These are phyloP conservation scores for Candida railenensis DNA, from an alignment of 805 yeast genomes.

Conservation along the genomic window DNA sequence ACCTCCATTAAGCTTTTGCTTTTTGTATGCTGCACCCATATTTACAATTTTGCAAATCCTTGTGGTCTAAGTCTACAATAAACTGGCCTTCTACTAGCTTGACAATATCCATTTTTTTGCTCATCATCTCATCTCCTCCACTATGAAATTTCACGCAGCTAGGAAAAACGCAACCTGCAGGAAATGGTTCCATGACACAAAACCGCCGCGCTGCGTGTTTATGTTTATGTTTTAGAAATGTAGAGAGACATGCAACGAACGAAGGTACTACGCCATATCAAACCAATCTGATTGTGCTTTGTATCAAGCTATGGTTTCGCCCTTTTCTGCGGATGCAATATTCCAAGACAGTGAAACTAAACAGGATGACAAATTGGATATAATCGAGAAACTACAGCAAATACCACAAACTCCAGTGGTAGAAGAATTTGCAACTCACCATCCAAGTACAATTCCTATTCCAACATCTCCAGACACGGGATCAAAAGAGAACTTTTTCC, in stretches of 20 bases:
- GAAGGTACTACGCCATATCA: background rate
- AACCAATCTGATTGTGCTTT: no score
- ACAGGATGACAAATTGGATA: background rate
- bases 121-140: background rate
- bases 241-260: background rate
- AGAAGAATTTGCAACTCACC: background rate
- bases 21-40: constrained; percentile 21
- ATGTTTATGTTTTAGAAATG: constrained; percentile 1
- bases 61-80: no score
- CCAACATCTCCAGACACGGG: background rate
- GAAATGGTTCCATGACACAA: background rate
- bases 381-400: background rate
- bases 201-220: background rate
- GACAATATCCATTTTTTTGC: background rate
- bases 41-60: background rate
- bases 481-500: background rate
- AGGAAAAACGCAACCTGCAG: no score
- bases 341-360: constrained; percentile 1
- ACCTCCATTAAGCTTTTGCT: constrained; percentile 17
- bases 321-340: background rate
- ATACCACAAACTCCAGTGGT: background rate
- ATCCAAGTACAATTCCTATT: background rate
- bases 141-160: no score
- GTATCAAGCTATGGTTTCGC: background rate
- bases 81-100: no score